Evolutionary conservation across 2,329 filamentous ascomycete genomes (phyloP).

Genomic region (Albifimbria verrucaria): DNA sequence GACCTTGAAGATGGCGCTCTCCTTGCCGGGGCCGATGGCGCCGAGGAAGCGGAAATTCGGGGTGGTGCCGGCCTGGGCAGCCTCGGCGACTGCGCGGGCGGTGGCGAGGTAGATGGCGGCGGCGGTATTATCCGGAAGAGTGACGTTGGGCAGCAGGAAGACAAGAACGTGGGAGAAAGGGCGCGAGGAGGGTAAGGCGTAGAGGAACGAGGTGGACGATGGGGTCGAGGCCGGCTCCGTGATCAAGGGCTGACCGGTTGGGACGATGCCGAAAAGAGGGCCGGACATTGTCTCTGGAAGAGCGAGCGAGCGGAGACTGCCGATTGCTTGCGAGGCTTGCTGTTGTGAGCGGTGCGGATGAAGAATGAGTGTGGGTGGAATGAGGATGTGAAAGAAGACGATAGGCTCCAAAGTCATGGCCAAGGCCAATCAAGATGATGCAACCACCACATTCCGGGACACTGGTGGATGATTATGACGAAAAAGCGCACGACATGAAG

Average conservation of each 20-base stretch:
- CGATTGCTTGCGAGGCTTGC: too few relatives aligned
- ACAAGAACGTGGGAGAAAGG: conserved; percentile 81
- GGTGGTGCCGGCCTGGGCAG: conserved; percentile 35
- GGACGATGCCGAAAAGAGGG: conserved; percentile 57
- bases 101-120: conserved; percentile 86
- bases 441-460: too few relatives aligned
- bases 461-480: too few relatives aligned
- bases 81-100: conserved; percentile 33
- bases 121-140: conserved; percentile 71
- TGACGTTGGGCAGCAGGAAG: conserved; percentile 77
- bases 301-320: conserved; percentile 3
- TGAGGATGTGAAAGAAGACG: too few relatives aligned
- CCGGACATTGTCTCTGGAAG: conserved; percentile 31
- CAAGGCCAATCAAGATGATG: too few relatives aligned
- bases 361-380: too few relatives aligned
- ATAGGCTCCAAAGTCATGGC: too few relatives aligned
- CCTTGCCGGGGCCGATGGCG: conserved; percentile 84
- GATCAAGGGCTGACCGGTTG: conserved; percentile 56
- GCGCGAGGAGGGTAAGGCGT: conserved; percentile 42
- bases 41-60: conserved; percentile 80
- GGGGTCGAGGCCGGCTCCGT: conserved; percentile 51
- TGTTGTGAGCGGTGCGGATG: too few relatives aligned
- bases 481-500: too few relatives aligned
- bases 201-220: conserved; percentile 54
- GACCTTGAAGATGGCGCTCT: conserved; percentile 87